phyloP scores from a whole-genome alignment of 2,329 filamentous ascomycete species.

The Fusarium miscanthi region DNA sequence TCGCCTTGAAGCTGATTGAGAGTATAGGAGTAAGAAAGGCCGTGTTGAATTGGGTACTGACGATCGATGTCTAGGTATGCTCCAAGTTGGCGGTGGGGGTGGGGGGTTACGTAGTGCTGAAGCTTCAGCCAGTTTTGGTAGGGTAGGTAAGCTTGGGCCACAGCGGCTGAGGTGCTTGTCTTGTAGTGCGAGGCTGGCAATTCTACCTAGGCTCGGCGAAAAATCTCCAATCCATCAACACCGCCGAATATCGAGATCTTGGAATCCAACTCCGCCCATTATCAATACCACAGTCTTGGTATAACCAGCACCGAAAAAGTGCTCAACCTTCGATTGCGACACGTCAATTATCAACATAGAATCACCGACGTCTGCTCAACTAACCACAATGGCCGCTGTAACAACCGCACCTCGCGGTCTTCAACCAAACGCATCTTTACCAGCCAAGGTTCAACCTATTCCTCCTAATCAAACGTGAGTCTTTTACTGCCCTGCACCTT shows the following conservation, averaged over 20 bases:
- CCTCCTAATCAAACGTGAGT: constrained; percentile 82
- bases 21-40: constrained; percentile 25
- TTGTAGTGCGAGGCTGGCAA: constrained; percentile 39
- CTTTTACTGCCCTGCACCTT: neutral
- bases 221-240: constrained; percentile 46
- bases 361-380: neutral
- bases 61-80: constrained; percentile 18
- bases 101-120: constrained; percentile 44
- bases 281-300: constrained; percentile 12
- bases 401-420: constrained; percentile 54
- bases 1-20: constrained; percentile 56
- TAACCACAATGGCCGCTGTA: constrained; percentile 49
- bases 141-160: constrained; percentile 43
- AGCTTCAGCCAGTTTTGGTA: constrained; percentile 29
- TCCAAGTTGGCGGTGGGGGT: constrained; percentile 38
- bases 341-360: neutral
- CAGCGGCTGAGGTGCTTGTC: constrained; percentile 1
- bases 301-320: neutral
- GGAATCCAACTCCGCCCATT: constrained; percentile 16
- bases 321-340: neutral
- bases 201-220: constrained; percentile 34
- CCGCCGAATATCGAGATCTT: constrained; percentile 20
- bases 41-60: constrained; percentile 22
- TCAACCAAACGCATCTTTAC: constrained; percentile 55
- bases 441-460: constrained; percentile 64